Conservation (phyloP, 1,284 basidiomycete species). For the Afroboletus lepidellus region DNA sequence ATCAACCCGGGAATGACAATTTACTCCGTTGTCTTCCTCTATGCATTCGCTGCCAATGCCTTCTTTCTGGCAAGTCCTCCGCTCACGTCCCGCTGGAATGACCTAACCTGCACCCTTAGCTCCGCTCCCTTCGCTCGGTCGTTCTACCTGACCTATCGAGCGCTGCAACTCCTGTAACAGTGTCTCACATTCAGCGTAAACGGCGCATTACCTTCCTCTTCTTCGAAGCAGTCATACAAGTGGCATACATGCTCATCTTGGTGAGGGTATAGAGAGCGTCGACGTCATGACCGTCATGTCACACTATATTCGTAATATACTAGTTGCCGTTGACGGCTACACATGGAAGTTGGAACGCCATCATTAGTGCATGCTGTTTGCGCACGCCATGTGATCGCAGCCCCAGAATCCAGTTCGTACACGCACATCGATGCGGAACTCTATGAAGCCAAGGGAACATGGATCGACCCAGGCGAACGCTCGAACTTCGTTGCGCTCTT, state of each 20-base stretch:
- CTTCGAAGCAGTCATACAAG: slow-evolving; percentile 72
- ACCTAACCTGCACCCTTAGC: slow-evolving; percentile 42
- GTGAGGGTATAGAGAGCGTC: slow-evolving; percentile 49
- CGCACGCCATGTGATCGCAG: too few relatives aligned
- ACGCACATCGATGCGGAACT: too few relatives aligned
- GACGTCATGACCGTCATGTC: background rate
- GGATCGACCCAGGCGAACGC: slow-evolving; percentile 14
- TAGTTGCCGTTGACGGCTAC: background rate
- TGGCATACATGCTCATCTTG: slow-evolving; percentile 79
- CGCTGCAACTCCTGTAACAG: slow-evolving; percentile 48
- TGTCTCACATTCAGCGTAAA: slow-evolving; percentile 78
- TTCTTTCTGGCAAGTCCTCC: slow-evolving; percentile 82
- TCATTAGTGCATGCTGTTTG: too few relatives aligned
- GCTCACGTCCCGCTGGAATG: background rate
- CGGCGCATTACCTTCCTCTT: slow-evolving; percentile 84
- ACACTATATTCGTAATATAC: background rate
- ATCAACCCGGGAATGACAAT: slow-evolving; percentile 60
- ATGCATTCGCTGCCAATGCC: slow-evolving; percentile 85
- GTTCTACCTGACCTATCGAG: slow-evolving; percentile 65
- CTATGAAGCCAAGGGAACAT: slow-evolving; percentile 1
- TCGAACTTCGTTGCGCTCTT: slow-evolving; percentile 6
- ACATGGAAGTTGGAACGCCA: too few relatives aligned
- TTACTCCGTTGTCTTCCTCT: slow-evolving; percentile 75
- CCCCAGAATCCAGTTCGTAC: too few relatives aligned
- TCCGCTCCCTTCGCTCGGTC: slow-evolving; percentile 89